These are phyloP conservation scores for Fraxinus paxiana DNA, from an alignment of 305 asterid genomes.

Conservation along the genomic window DNA sequence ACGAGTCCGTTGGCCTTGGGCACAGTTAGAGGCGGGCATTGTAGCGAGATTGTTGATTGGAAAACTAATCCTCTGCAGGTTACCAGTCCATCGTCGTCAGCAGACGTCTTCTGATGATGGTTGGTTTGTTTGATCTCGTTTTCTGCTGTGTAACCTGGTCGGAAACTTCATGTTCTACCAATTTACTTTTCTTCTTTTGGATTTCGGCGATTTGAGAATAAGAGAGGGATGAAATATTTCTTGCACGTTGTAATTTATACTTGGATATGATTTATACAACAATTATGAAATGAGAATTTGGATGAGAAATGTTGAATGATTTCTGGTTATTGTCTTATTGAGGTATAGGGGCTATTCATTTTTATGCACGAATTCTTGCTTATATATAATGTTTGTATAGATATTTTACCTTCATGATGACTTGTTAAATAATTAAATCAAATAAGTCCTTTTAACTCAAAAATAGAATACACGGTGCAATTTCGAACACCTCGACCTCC, in stretches of 20 bases:
- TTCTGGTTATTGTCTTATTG: neutral
- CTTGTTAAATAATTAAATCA: neutral
- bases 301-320: neutral
- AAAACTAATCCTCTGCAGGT: constrained; percentile 35
- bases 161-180: neutral
- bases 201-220: neutral
- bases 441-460: neutral
- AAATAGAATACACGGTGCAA: neutral
- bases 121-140: constrained; percentile 12
- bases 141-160: neutral
- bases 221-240: neutral
- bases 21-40: constrained; percentile 34
- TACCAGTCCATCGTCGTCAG: constrained; percentile 34
- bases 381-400: neutral
- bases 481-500: neutral
- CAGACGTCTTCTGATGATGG: constrained; percentile 37
- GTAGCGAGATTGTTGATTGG: constrained; percentile 42
- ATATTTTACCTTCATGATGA: neutral
- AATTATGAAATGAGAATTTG: constrained; percentile 1
- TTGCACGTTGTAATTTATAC: neutral
- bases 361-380: neutral
- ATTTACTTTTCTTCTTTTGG: neutral
- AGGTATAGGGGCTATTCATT: neutral
- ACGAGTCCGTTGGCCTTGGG: constrained; percentile 20
- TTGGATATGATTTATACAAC: neutral